A percentile compares a stretch with the other conserved stretches of the same genome.
Conservation (phyloP, 495 filamentous ascomycete species). For the Neurospora sublineolata region DNA sequence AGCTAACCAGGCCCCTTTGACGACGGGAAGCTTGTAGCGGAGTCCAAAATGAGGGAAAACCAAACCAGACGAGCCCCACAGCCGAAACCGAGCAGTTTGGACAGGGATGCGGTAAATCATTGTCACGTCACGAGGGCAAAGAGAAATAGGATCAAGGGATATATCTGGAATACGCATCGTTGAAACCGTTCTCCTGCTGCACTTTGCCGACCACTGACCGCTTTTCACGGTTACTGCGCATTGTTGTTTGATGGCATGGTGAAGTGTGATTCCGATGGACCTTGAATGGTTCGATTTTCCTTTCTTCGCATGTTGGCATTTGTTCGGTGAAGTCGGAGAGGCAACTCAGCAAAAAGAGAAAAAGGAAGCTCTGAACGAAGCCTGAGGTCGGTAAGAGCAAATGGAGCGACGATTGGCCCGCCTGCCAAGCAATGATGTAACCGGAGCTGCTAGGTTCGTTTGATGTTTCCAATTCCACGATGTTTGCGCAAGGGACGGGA, state of each 20-base stretch:
- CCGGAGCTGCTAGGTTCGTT: neutral
- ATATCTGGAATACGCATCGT: neutral
- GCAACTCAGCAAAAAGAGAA: neutral
- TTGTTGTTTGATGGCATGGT: neutral
- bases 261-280: neutral
- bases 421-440: neutral
- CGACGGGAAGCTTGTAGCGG: neutral
- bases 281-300: neutral
- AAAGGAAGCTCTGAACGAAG: neutral
- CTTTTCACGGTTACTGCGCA: neutral
- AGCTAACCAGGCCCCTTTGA: neutral
- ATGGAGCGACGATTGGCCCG: neutral
- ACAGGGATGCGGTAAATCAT: conserved; percentile 11
- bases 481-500: neutral
- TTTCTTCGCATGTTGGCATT: neutral
- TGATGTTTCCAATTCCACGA: neutral
- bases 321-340: neutral
- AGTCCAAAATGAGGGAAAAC: neutral
- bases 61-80: conserved; percentile 6
- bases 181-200: neutral
- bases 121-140: conserved; percentile 18
- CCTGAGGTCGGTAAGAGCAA: neutral
- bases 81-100: neutral
- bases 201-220: neutral
- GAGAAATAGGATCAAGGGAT: neutral